Evolutionary conservation across 2,329 filamentous ascomycete genomes (phyloP).

Genomic region (Microsporum audouinii): DNA sequence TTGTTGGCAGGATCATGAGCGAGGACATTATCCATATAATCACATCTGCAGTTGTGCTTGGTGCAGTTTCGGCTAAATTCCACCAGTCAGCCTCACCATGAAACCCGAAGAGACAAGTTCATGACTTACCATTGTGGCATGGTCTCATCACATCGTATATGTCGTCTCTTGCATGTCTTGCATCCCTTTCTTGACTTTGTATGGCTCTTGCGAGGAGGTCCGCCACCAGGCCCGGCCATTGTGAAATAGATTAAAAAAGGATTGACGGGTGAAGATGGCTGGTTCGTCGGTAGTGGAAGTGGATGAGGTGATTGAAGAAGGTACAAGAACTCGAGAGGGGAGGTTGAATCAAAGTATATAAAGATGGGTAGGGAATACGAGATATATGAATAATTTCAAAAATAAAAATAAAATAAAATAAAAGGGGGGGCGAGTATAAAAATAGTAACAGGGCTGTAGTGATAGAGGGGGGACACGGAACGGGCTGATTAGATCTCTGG

Average conservation of each 20-base stretch:
- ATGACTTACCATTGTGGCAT: conserved; percentile 81
- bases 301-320: background rate
- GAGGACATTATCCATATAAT: conserved; percentile 78
- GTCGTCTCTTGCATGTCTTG: conserved; percentile 92
- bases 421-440: background rate
- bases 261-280: conserved; percentile 1
- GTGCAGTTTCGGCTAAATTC: conserved; percentile 78
- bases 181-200: conserved; percentile 98
- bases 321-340: background rate
- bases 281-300: background rate
- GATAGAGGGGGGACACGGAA: background rate
- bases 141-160: conserved; percentile 95
- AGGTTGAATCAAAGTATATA: background rate
- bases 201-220: conserved; percentile 81
- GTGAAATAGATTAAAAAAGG: background rate
- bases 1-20: conserved; percentile 40
- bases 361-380: background rate
- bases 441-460: background rate
- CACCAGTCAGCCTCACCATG: conserved; percentile 9
- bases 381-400: background rate
- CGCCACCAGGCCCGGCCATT: conserved; percentile 91
- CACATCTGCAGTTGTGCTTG: conserved; percentile 96
- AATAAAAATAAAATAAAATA: background rate
- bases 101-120: background rate
- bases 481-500: background rate